phyloP scores from a whole-genome alignment of 805 yeast species.

The Pichia scutulata region DNA sequence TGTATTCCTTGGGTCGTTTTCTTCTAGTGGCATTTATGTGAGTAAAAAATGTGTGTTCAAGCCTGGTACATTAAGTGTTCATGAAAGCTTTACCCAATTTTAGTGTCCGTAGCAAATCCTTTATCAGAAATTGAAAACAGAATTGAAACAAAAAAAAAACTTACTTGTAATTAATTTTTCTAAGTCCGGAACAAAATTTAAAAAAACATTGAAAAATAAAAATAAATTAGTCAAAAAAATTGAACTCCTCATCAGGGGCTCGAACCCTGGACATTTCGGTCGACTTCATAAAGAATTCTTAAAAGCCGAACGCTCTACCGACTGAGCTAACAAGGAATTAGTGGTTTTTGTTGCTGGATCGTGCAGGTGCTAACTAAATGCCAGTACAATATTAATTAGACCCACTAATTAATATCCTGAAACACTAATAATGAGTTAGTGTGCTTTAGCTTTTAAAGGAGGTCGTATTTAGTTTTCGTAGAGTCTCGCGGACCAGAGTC shows the following conservation, averaged over 20 bases:
- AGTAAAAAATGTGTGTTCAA: neutral
- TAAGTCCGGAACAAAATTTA: too few species aligned
- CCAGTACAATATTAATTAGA: too few species aligned
- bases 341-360: too few species aligned
- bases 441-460: too few species aligned
- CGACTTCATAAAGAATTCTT: slow-evolving; percentile 30
- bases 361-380: too few species aligned
- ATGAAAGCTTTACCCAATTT: neutral
- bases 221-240: neutral
- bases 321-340: slow-evolving; percentile 45
- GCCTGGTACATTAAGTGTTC: neutral
- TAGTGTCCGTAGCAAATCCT: neutral
- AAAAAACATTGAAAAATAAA: neutral
- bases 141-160: neutral
- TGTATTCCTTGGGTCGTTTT: neutral
- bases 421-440: too few species aligned
- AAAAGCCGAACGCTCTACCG: slow-evolving; percentile 67
- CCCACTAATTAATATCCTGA: too few species aligned
- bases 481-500: too few species aligned
- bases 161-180: too few species aligned
- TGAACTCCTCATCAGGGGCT: slow-evolving; percentile 53
- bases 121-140: neutral
- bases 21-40: neutral
- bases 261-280: slow-evolving; percentile 59
- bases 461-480: too few species aligned